Base-by-base conservation (phyloP, 805 yeast species). In the Spathaspora girioi region DNA sequence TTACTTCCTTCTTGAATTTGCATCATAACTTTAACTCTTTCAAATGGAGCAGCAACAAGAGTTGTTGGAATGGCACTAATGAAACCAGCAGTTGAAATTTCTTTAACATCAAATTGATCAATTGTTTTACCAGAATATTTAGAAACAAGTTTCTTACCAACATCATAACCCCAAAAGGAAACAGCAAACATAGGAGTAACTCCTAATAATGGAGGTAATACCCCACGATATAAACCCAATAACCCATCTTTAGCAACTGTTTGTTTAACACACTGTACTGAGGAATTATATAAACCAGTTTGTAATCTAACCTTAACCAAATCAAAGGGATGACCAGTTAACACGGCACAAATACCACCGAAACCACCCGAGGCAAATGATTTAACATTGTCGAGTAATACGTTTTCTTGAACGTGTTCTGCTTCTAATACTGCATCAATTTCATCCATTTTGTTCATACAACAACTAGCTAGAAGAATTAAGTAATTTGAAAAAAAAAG, bases 151-250 rank as follows among this genome's bases (percentile, higher is more conserved):
- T 82, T 82, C 71, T 90, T 91, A 55, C 98, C 98, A 49, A 89
- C 76, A 64, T 91, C 97, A 69, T 94, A 93, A 63, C 98, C 98
- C 98, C 99, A 93, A 74, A 93, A 93, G 1, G 96, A 87, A 20
- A 94, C 94, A 1, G 98, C 98, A 75, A 94, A 94, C 89, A 93
- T 94, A 27, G 99, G 99, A 0, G 98, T 94, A 19, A 93, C 97
- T 20, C 99, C 99, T n/a, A 89, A 65, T 48, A 93, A 72, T 2
- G 99, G 99, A 12, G 98, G 97, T 11, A 88, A 77, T 31, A 94
- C 97, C 53, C 99, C 99, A 63, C 96, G 77, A 70, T 93, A 93
- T 57, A 93, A 82, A 1, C 98, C 97, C 23, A 76, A 57, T 3
- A 83, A 81, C 0, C 97, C 96, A 55, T 87, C 90, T 26, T 78